Percentiles rank a stretch among this genome's conserved stretches.
These are phyloP conservation scores for Verticillium tricorpus DNA, from an alignment of 2,329 filamentous ascomycete genomes.

Conservation along the genomic window DNA sequence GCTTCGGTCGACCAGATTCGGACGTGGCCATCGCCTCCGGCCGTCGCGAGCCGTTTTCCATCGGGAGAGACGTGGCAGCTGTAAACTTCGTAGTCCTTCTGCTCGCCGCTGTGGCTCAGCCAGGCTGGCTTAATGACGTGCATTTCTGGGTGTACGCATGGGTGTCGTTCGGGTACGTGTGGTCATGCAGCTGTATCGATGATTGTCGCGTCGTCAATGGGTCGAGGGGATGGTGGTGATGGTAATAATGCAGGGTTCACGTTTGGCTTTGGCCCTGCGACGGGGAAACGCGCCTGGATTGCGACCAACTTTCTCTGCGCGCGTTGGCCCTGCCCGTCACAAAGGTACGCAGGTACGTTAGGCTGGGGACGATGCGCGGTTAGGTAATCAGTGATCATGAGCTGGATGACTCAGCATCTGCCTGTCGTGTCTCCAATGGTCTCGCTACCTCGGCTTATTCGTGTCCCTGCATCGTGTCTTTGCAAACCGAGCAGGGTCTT, in stretches of 20 bases:
- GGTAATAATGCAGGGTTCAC: background rate
- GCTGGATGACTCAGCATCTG: background rate
- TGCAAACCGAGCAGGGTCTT: no score
- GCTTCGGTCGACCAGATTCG: slow-evolving; percentile 97
- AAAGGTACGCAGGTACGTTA: background rate
- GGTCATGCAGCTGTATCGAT: background rate
- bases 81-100: slow-evolving; percentile 98
- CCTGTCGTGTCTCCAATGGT: background rate
- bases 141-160: slow-evolving; percentile 43
- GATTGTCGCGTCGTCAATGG: background rate
- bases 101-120: slow-evolving; percentile 94
- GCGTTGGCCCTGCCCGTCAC: background rate
- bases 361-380: background rate
- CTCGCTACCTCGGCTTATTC: background rate
- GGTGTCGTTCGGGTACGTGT: background rate
- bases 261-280: background rate
- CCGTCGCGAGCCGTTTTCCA: slow-evolving; percentile 85
- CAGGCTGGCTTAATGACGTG: slow-evolving; percentile 91
- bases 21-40: slow-evolving; percentile 95
- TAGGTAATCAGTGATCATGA: background rate
- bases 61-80: slow-evolving; percentile 97
- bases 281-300: background rate
- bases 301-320: background rate
- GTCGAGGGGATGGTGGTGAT: background rate
- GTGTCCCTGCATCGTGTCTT: background rate